phyloP scores from a whole-genome alignment of 176 grass and related monocot genomes.

The Musa schizocarpa region DNA sequence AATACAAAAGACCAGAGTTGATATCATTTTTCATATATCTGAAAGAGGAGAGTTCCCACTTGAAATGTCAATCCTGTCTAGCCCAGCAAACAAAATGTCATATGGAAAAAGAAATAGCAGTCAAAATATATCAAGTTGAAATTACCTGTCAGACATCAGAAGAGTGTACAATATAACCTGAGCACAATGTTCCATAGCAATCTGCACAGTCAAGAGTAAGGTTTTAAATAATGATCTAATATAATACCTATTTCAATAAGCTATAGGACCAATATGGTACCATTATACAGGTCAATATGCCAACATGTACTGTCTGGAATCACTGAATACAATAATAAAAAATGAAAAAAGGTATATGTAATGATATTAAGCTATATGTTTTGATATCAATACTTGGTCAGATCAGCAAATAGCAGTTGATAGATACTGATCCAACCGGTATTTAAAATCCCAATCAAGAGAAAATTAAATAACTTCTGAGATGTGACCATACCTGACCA shows the following conservation, averaged over 20 bases:
- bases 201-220: conserved; percentile 24
- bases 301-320: no score
- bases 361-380: no score
- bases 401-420: no score
- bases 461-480: background rate
- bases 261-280: no score
- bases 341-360: no score
- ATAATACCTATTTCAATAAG: background rate
- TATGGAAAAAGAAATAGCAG: conserved; percentile 1
- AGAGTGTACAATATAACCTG: conserved; percentile 93
- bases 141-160: conserved; percentile 90
- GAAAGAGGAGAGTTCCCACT: conserved; percentile 22
- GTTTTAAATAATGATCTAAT: background rate
- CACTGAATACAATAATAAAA: no score
- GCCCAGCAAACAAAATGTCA: background rate
- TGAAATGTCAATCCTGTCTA: conserved; percentile 1
- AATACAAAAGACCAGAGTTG: conserved; percentile 86
- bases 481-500: conserved; percentile 59
- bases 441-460: no score
- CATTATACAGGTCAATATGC: no score
- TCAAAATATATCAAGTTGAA: background rate
- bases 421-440: no score
- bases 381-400: no score
- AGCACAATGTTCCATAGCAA: conserved; percentile 69
- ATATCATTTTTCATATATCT: conserved; percentile 83